Evolutionary conservation across 2,329 filamentous ascomycete species (phyloP), one percentile per base, ranked within the genome.

Genomic region (Beauveria asiatica): DNA sequence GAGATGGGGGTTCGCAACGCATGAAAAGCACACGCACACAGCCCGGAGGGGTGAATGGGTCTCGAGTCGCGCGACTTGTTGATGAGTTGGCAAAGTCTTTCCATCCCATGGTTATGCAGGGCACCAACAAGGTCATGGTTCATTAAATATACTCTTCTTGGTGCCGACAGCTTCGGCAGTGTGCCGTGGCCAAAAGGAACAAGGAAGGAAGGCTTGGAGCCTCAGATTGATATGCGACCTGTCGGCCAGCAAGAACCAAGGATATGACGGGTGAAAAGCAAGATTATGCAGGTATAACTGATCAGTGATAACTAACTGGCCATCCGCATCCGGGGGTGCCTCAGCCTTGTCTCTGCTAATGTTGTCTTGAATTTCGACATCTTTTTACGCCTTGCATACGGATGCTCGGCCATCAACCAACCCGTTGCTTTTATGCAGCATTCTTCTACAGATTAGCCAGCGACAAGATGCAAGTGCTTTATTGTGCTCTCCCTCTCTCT

Each of bases 341-440:
- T 55, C 53, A 55, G 54, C 54, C 54, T 41, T 57, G 54, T 49
- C 54, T 49, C 54, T 57, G 54, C 16, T 25, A 39, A 39, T 57
- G 44, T 57, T 57, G 44, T 57, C 54, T 57, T 44, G 33, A 25
- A 57, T 11, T 27, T 46, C 41, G 41, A 56, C 17, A n/a, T 11
- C 7, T n/a, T 37, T 37, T 6, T 25, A 17, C 42, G 50, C 52
- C 30, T 49, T 57, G 54, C 54, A 57, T 49, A 27, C 17, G 54
- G 45, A 57, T 49, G 19, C 17, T 46, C 25, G 25, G 5, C 30
- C 30, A 46, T 46, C n/a, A 37, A 11, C 33, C 33, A 46, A 27
- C 23, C 8, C 17, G 21, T 23, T 17, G 19, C 44, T 48, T 54
- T 44, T 17, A 46, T 33, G 53, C 53, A 48, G 42, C 53, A 56